phyloP scores from a whole-genome alignment of 768 basidiomycete genomes.

The Strobilomyces dryophilus region DNA sequence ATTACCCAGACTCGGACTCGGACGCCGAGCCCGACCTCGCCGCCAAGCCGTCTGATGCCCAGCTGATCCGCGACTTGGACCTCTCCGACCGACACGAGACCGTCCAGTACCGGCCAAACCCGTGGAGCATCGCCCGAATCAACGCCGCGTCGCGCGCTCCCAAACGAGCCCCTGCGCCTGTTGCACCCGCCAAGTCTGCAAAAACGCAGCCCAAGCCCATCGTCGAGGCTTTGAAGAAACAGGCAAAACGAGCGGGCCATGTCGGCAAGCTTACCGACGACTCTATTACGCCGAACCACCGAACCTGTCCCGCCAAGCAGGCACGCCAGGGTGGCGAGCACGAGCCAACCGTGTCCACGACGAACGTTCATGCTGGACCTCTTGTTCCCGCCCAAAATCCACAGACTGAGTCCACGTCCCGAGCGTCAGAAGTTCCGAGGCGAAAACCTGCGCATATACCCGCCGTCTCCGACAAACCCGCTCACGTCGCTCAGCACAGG shows the following conservation, averaged over 20 bases:
- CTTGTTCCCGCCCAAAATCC: not conserved
- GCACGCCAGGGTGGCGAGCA: not conserved
- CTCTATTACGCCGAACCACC: not conserved
- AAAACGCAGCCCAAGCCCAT: conserved; percentile 31
- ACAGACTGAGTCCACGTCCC: not conserved
- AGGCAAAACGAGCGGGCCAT: conserved; percentile 23
- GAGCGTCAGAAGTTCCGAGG: not conserved
- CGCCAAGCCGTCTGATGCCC: conserved; percentile 21
- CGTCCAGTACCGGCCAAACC: conserved; percentile 68
- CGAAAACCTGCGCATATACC: conserved; percentile 15
- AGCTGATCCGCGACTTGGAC: conserved; percentile 49
- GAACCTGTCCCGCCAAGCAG: not conserved
- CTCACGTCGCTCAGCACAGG: not conserved
- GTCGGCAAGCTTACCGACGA: not conserved
- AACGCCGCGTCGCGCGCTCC: conserved; percentile 59
- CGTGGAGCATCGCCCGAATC: conserved; percentile 76
- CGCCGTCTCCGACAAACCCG: not conserved
- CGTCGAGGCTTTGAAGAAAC: conserved; percentile 45
- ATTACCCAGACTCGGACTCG: conserved; percentile 15
- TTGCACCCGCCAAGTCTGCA: not conserved
- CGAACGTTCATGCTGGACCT: not conserved
- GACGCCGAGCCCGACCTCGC: not conserved
- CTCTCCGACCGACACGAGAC: conserved; percentile 55
- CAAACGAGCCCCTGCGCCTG: not conserved
- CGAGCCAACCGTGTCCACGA: not conserved